A percentile compares a stretch with the other conserved stretches of the same genome.
Conservation (phyloP, 805 yeast species). For the Pichia occidentalis region DNA sequence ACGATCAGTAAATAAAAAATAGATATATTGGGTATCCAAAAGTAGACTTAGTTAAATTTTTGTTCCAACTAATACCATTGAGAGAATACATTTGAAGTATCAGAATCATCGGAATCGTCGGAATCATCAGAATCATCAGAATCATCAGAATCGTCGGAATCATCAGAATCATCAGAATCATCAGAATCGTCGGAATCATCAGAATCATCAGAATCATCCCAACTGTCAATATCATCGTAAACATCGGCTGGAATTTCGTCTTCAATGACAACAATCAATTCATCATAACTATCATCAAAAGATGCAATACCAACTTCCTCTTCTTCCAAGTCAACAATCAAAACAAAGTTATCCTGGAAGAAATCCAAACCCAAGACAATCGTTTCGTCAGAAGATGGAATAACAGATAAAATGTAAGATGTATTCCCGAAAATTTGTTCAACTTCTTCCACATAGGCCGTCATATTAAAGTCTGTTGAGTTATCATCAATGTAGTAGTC, state of each 20-base stretch:
- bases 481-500: background rate
- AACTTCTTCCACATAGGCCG: too few species aligned
- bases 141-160: background rate
- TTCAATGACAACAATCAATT: background rate
- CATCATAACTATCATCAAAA: background rate
- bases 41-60: too few species aligned
- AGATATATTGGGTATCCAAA: too few species aligned
- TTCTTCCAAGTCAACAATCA: constrained; percentile 8
- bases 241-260: background rate
- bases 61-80: too few species aligned
- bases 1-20: too few species aligned
- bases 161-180: background rate
- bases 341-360: background rate
- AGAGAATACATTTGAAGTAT: background rate
- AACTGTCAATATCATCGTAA: background rate
- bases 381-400: constrained; percentile 10
- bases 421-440: background rate
- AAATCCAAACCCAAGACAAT: constrained; percentile 13
- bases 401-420: constrained; percentile 8
- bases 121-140: background rate
- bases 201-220: background rate
- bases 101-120: constrained; percentile 5
- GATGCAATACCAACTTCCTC: constrained; percentile 10
- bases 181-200: background rate
- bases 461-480: background rate